These are phyloP conservation scores for Cytospora piceae DNA, from an alignment of 2,329 filamentous ascomycete genomes.

Conservation along the genomic window DNA sequence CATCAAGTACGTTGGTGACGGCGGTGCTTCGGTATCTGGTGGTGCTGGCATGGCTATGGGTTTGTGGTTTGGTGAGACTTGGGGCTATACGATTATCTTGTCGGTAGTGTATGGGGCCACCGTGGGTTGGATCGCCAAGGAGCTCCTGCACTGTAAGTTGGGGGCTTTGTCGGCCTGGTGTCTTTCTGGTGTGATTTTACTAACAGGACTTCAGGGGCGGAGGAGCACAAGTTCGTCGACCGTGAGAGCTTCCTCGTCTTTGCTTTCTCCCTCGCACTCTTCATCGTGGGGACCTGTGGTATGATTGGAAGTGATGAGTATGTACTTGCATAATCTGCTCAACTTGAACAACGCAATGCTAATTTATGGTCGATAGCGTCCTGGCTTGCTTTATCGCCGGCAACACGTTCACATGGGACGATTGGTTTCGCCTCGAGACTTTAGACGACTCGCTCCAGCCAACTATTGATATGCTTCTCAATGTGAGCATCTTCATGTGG, in stretches of 20 bases:
- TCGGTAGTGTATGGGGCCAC: conserved; percentile 76
- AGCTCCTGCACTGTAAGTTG: conserved; percentile 69
- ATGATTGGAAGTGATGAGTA: conserved; percentile 82
- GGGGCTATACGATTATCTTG: conserved; percentile 80
- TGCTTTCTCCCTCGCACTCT: conserved; percentile 81
- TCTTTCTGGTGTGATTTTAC: neutral
- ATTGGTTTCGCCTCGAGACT: conserved; percentile 91
- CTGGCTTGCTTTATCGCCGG: conserved; percentile 92
- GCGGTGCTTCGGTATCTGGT: conserved; percentile 51
- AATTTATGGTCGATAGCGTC: conserved; percentile 46
- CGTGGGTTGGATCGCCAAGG: conserved; percentile 81
- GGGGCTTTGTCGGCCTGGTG: neutral
- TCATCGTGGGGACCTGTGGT: conserved; percentile 84
- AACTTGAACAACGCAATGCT: neutral
- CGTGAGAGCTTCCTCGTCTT: conserved; percentile 87
- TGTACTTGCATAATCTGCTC: neutral
- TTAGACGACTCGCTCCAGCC: conserved; percentile 91
- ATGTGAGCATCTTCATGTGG: conserved; percentile 88
- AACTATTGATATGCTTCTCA: conserved; percentile 92
- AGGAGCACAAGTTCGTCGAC: conserved; percentile 80
- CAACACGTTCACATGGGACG: conserved; percentile 89
- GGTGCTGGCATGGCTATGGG: conserved; percentile 70
- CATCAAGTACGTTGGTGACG: conserved; percentile 72
- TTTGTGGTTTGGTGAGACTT: conserved; percentile 83
- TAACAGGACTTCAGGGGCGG: conserved; percentile 53